These are phyloP conservation scores for Neodidymelliopsis sp. DNA, from an alignment of 2,329 filamentous ascomycete species.

Conservation along the genomic window DNA sequence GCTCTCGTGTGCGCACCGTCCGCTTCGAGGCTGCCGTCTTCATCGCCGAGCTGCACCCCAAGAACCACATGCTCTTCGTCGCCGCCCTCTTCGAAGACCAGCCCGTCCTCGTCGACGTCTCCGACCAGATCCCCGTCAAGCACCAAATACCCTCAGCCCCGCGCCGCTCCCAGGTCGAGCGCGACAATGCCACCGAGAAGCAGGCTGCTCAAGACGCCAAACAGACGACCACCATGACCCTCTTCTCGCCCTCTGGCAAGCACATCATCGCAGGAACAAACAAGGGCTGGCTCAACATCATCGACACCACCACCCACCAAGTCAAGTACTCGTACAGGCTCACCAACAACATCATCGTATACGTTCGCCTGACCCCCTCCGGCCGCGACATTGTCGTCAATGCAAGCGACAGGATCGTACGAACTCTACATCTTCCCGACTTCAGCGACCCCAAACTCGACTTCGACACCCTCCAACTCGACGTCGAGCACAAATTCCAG, in stretches of 20 bases:
- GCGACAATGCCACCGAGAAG: constrained; percentile 80
- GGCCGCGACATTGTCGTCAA: constrained; percentile 91
- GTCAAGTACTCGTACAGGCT: constrained; percentile 91
- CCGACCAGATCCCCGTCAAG: constrained; percentile 73
- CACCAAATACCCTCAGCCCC: constrained; percentile 82
- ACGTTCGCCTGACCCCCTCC: constrained; percentile 82
- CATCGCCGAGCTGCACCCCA: constrained; percentile 92
- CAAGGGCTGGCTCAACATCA: constrained; percentile 96
- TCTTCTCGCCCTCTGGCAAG: constrained; percentile 84
- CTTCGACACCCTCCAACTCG: constrained; percentile 83
- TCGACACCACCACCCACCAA: constrained; percentile 79
- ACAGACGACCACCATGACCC: constrained; percentile 90
- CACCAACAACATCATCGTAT: constrained; percentile 85
- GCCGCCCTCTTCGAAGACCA: constrained; percentile 94
- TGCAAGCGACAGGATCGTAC: constrained; percentile 91
- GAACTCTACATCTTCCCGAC: constrained; percentile 89
- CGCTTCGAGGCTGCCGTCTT: constrained; percentile 94
- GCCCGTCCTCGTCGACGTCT: constrained; percentile 85
- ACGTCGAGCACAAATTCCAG: constrained; percentile 97
- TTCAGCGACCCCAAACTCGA: constrained; percentile 70
- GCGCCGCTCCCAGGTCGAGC: constrained; percentile 73
- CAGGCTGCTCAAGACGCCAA: constrained; percentile 91
- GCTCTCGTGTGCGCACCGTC: constrained; percentile 78
- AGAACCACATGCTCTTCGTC: constrained; percentile 85
- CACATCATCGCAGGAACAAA: constrained; percentile 93